These are phyloP conservation scores for Chlorella variabilis DNA, from an alignment of 163 green algal genomes.

Conservation along the genomic window DNA sequence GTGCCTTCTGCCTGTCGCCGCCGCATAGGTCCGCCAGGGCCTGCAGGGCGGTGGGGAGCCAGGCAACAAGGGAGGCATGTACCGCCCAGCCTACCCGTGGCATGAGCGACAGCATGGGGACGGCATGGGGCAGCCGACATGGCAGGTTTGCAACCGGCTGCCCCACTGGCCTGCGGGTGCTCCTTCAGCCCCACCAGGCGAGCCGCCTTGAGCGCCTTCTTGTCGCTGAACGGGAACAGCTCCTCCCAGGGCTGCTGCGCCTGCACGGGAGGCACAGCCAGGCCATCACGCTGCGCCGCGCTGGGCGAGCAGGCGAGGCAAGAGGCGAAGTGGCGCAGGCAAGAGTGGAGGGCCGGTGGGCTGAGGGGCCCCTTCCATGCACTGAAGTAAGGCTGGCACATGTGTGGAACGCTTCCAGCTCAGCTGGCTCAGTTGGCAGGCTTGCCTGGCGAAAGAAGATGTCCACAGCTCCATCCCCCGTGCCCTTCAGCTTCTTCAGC, in stretches of 20 bases:
- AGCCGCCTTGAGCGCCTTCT: slow-evolving; percentile 42
- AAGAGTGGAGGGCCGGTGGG: too few species aligned
- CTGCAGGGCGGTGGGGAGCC: slow-evolving; percentile 5
- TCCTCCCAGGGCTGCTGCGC: slow-evolving; percentile 39
- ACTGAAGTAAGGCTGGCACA: too few species aligned
- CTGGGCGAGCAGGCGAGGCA: too few species aligned
- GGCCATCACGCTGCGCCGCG: too few species aligned
- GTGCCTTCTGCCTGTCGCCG: slow-evolving; percentile 1
- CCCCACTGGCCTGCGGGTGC: slow-evolving; percentile 28
- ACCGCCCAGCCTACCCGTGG: too few species aligned
- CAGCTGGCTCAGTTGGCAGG: too few species aligned
- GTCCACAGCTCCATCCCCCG: slow-evolving; percentile 40
- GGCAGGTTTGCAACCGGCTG: too few species aligned
- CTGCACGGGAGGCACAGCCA: background rate
- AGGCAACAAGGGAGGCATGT: too few species aligned
- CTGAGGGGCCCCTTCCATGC: too few species aligned
- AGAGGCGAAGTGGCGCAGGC: too few species aligned
- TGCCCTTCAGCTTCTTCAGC: slow-evolving; percentile 44
- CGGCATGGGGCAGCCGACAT: background rate
- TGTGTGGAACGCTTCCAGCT: too few species aligned
- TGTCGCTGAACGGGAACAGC: slow-evolving; percentile 46
- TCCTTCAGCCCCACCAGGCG: slow-evolving; percentile 35
- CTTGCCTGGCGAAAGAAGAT: slow-evolving; percentile 46
- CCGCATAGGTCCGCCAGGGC: slow-evolving; percentile 42
- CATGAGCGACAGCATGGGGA: too few species aligned